Evolutionary conservation across 306 rosid genomes (phyloP), one percentile per base, ranked within the genome.

Genomic region (Cucurbita argyrosperma): DNA sequence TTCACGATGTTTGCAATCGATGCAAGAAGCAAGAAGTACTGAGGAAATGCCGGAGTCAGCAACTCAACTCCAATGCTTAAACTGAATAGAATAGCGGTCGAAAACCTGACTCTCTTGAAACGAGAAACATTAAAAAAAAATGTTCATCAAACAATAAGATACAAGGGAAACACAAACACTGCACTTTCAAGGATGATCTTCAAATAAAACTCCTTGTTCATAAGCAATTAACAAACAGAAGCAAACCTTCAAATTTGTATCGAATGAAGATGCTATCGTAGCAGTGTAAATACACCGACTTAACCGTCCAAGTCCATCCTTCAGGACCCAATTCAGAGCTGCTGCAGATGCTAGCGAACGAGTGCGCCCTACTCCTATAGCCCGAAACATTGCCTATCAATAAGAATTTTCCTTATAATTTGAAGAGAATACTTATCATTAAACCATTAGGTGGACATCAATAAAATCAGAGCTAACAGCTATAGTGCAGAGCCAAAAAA

Each of bases 261-360:
- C 98, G 62, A 93, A 93, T 26, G 92, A 83, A 57, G 96, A 90
- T 35, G 98, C 98, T 23, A 87, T 78, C 79, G 92, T 87, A 79
- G 98, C 96, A 69, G 98, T 93, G 76, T 88, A 93, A 71, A 93
- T 82, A 77, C 96, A 93, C 84, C 96, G 79, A 80, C 92, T 86
- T 18, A 93, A 83, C 76, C 93, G 85, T 78, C 97, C 98, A 57
- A 93, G 90, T 73, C 96, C 98, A 79, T 93, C 96, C 84, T 90
- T 93, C 79, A 89, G 84, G 66, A 90, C 88, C 96, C 98, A 93
- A 76, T 90, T 93, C 42, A 93, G 84, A 54, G 96, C 96, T 80
- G 98, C 98, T 11, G 96, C 96, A 55, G 96, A 85, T 26, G 98
- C 94, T 72, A 93, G 89, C n/a, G 98, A 93, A 45, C 73, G 80